Conservation (phyloP, 2,329 filamentous ascomycete genomes). For the Cephalotrichum gorgonifer region DNA sequence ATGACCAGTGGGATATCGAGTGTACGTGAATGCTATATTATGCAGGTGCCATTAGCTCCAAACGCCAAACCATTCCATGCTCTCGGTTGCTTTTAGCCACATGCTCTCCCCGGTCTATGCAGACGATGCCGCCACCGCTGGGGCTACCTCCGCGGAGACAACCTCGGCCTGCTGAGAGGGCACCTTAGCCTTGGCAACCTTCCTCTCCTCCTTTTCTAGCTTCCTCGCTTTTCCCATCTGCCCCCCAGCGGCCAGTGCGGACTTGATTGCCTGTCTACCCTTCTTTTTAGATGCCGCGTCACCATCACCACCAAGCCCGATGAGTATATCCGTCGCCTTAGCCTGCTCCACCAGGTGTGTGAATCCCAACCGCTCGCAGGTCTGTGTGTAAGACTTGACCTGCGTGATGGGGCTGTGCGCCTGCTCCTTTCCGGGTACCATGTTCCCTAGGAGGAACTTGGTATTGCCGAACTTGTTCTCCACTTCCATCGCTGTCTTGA, state of each 20-base stretch:
- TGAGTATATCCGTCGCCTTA: constrained; percentile 49
- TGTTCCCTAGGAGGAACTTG: constrained; percentile 77
- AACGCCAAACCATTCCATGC: not conserved
- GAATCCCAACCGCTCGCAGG: constrained; percentile 56
- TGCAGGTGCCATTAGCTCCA: not conserved
- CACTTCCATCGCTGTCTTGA: constrained; percentile 61
- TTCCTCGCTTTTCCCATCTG: constrained; percentile 29
- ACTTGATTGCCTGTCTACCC: constrained; percentile 19
- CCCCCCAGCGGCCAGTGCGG: constrained; percentile 37
- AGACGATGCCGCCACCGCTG: constrained; percentile 1
- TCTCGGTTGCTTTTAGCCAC: not conserved
- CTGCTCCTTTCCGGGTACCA: constrained; percentile 68
- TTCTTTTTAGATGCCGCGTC: constrained; percentile 22
- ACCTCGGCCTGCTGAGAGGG: not conserved
- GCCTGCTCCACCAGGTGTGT: constrained; percentile 55
- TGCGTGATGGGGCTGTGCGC: constrained; percentile 51
- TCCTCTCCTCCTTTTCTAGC: constrained; percentile 19
- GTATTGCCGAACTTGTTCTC: constrained; percentile 89
- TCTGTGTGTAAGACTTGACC: constrained; percentile 60
- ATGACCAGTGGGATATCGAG: not conserved
- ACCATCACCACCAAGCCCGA: constrained; percentile 46
- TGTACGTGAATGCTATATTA: not conserved
- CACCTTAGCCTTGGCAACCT: not conserved
- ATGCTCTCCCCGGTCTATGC: not conserved
- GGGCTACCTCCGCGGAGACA: not conserved